Percentiles rank a stretch among this genome's conserved stretches.
These are phyloP conservation scores for Coriaria nepalensis DNA, from an alignment of 306 rosid species.

Conservation along the genomic window DNA sequence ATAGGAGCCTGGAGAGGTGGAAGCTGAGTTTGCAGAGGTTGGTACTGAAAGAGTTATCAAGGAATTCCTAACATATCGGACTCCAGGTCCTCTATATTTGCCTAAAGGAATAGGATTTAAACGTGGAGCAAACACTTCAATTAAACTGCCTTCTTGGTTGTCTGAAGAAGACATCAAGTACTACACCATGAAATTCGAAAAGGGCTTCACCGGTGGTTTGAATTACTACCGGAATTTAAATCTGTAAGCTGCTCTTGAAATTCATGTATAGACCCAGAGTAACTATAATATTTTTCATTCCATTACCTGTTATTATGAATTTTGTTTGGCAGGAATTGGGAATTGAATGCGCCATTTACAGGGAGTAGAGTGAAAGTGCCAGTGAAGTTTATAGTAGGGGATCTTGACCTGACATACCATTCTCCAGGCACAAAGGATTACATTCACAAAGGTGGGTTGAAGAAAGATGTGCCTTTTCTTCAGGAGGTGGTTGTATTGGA, in stretches of 20 bases:
- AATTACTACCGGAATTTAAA: conserved; percentile 65
- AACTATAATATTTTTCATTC: too few species aligned
- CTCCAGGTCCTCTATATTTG: conserved; percentile 42
- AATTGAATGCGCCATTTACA: conserved; percentile 58
- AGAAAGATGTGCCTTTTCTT: conserved; percentile 50
- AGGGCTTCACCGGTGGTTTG: conserved; percentile 55
- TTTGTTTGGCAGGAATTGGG: conserved; percentile 79
- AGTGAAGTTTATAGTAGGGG: conserved; percentile 66
- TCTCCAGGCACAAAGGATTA: conserved; percentile 43
- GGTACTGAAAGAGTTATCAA: conserved; percentile 49
- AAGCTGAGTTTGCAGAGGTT: conserved; percentile 51
- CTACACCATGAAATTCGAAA: conserved; percentile 38
- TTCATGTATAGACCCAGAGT: too few species aligned
- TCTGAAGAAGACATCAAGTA: conserved; percentile 50
- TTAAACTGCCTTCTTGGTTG: conserved; percentile 50
- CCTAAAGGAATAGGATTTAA: conserved; percentile 47
- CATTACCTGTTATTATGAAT: too few species aligned
- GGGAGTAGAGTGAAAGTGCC: conserved; percentile 53
- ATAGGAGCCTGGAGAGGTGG: conserved; percentile 68
- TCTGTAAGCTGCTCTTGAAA: too few species aligned
- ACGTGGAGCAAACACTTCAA: conserved; percentile 30
- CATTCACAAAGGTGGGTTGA: conserved; percentile 64
- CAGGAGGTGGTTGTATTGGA: conserved; percentile 53
- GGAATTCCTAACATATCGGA: conserved; percentile 42
- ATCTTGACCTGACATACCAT: conserved; percentile 52